These are phyloP conservation scores for Aspergillus quadrilineatus DNA, from an alignment of 2,329 filamentous ascomycete genomes.

Conservation along the genomic window DNA sequence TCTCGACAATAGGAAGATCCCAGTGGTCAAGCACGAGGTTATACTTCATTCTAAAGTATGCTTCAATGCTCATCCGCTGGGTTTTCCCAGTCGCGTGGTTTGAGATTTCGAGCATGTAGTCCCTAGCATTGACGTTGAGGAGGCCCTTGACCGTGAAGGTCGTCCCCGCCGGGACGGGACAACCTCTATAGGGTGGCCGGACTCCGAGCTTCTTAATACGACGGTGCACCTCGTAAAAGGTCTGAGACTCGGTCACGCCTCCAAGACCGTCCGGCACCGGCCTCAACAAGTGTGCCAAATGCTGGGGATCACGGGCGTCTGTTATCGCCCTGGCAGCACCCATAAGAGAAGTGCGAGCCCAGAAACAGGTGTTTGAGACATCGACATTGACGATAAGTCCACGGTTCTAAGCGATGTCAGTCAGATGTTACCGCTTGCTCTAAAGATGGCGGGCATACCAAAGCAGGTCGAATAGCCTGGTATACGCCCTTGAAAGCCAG, in stretches of 20 bases:
- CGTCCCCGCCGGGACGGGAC: conserved; percentile 31
- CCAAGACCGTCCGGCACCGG: conserved; percentile 27
- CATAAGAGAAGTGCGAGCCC: conserved; percentile 51
- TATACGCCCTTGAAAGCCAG: conserved; percentile 89
- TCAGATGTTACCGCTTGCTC: conserved; percentile 3
- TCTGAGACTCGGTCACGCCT: conserved; percentile 22
- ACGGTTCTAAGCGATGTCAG: conserved; percentile 48
- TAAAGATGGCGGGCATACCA: conserved; percentile 44
- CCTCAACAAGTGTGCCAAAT: conserved; percentile 29
- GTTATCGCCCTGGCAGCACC: conserved; percentile 36
- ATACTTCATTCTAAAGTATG: conserved; percentile 57
- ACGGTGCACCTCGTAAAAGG: conserved; percentile 29
- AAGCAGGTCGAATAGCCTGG: conserved; percentile 74
- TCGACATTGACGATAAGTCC: conserved; percentile 83
- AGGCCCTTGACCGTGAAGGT: conserved; percentile 55
- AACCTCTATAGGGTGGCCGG: conserved; percentile 36
- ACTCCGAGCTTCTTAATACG: conserved; percentile 40
- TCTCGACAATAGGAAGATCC: conserved; percentile 57
- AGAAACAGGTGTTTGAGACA: conserved; percentile 89
- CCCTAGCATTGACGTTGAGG: conserved; percentile 41
- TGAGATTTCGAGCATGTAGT: conserved; percentile 45
- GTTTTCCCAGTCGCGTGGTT: conserved; percentile 40
- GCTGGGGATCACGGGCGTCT: conserved; percentile 30
- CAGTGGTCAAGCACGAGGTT: conserved; percentile 46
- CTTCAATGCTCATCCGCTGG: conserved; percentile 57